Conservation (phyloP, 202 grass and related monocot species). For the Eragrostis tef region DNA sequence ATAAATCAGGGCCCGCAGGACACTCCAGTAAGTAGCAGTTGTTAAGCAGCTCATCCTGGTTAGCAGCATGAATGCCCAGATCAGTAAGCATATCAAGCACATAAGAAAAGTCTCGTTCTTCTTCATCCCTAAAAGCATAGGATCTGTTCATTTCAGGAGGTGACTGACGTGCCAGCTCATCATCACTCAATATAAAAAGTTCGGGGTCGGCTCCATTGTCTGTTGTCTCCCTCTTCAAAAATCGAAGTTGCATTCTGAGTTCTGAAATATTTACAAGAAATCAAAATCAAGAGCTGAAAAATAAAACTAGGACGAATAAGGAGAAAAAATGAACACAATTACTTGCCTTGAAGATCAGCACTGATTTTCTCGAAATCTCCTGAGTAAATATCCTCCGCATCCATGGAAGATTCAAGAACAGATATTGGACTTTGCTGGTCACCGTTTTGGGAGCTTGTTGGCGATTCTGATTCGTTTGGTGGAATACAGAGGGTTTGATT, state of each 20-base stretch:
- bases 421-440: conserved; percentile 88
- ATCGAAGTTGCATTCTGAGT: conserved; percentile 85
- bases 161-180: conserved; percentile 48
- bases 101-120: conserved; percentile 85
- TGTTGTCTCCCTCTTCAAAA: conserved; percentile 81
- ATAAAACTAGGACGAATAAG: background rate
- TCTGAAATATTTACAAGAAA: conserved; percentile 64
- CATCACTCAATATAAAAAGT: conserved; percentile 60
- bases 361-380: conserved; percentile 96
- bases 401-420: conserved; percentile 79
- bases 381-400: conserved; percentile 70
- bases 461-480: conserved; percentile 41
- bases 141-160: conserved; percentile 54
- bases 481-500: conserved; percentile 35
- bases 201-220: conserved; percentile 48
- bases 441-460: conserved; percentile 52
- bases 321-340: conserved; percentile 25
- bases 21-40: conserved; percentile 57
- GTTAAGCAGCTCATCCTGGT: conserved; percentile 53
- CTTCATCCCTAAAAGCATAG: conserved; percentile 67
- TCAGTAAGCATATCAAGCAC: conserved; percentile 70
- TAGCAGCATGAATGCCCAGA: conserved; percentile 53
- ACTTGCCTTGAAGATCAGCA: conserved; percentile 91
- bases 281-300: conserved; percentile 35
- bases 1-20: conserved; percentile 53